A percentile compares a stretch with the other conserved stretches of the same genome.
Evolutionary conservation across 2,329 filamentous ascomycete genomes (phyloP).

Genomic region (Corniculantispora saksenae): DNA sequence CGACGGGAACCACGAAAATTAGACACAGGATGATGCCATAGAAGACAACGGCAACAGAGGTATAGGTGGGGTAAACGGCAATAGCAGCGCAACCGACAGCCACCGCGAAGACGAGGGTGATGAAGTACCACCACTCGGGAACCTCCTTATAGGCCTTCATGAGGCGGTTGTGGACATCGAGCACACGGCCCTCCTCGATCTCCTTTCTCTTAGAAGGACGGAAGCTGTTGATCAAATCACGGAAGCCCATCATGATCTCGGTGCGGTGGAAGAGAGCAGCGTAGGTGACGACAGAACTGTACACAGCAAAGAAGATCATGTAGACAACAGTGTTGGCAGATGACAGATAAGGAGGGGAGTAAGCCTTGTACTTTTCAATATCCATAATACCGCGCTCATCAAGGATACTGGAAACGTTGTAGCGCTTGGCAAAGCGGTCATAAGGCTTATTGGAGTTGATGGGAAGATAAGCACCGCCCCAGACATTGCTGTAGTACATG

Average conservation of each 20-base stretch:
- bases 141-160: conserved; percentile 35
- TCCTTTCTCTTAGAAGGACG: conserved; percentile 26
- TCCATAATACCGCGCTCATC: conserved; percentile 41
- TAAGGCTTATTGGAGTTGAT: conserved; percentile 47
- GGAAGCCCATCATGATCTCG: conserved; percentile 31
- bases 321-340: conserved; percentile 34
- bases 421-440: conserved; percentile 43
- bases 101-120: conserved; percentile 35
- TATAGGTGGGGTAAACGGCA: conserved; percentile 42
- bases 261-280: conserved; percentile 33
- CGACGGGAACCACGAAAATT: conserved; percentile 45
- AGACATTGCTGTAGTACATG: conserved; percentile 46
- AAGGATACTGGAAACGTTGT: conserved; percentile 35
- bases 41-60: conserved; percentile 42
- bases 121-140: conserved; percentile 46
- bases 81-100: conserved; percentile 40
- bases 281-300: conserved; percentile 31
- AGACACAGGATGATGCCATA: conserved; percentile 41
- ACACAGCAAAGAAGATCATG: conserved; percentile 30
- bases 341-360: conserved; percentile 41
- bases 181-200: conserved; percentile 18
- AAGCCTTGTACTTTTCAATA: conserved; percentile 39
- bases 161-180: conserved; percentile 35
- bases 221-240: conserved; percentile 27
- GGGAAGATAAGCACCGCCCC: conserved; percentile 45